Percentiles rank a stretch among this genome's conserved stretches.
These are phyloP conservation scores for Cucurbita moschata DNA, from an alignment of 306 rosid genomes.

Conservation along the genomic window DNA sequence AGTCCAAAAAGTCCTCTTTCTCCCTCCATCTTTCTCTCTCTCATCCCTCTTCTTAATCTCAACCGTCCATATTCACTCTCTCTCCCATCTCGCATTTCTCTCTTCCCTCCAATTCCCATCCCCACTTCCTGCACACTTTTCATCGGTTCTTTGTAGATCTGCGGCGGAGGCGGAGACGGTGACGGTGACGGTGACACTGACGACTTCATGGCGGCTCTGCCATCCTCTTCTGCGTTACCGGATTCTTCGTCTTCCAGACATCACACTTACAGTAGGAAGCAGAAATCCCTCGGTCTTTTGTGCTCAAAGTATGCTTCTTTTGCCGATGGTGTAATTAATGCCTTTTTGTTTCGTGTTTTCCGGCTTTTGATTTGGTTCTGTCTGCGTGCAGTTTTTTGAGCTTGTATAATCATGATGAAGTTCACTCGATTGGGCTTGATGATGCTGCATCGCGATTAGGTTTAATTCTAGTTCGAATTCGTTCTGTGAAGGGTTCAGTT, in stretches of 20 bases:
- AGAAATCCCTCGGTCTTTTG: conserved; percentile 32
- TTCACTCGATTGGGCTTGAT: conserved; percentile 66
- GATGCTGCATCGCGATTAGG: conserved; percentile 82
- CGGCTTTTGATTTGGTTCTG: background rate
- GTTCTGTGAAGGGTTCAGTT: background rate
- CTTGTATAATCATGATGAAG: conserved; percentile 53
- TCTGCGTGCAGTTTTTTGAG: conserved; percentile 36
- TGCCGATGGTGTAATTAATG: background rate
- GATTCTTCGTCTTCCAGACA: conserved; percentile 32
- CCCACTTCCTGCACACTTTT: background rate
- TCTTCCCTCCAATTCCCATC: conserved; percentile 17
- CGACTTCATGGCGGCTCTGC: conserved; percentile 23
- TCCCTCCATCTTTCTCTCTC: background rate
- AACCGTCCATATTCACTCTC: background rate
- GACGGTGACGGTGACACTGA: background rate
- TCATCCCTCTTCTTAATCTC: background rate
- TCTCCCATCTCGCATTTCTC: background rate
- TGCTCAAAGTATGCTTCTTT: conserved; percentile 52
- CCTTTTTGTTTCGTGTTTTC: too few relatives aligned
- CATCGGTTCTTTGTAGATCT: background rate
- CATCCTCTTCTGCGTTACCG: conserved; percentile 15
- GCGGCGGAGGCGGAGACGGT: background rate
- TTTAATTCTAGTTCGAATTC: background rate
- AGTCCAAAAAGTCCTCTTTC: background rate
- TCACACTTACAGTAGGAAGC: conserved; percentile 40